Evolutionary conservation across 352 stramenopile genomes (phyloP).

Genomic region (Pythium plurisporium): DNA sequence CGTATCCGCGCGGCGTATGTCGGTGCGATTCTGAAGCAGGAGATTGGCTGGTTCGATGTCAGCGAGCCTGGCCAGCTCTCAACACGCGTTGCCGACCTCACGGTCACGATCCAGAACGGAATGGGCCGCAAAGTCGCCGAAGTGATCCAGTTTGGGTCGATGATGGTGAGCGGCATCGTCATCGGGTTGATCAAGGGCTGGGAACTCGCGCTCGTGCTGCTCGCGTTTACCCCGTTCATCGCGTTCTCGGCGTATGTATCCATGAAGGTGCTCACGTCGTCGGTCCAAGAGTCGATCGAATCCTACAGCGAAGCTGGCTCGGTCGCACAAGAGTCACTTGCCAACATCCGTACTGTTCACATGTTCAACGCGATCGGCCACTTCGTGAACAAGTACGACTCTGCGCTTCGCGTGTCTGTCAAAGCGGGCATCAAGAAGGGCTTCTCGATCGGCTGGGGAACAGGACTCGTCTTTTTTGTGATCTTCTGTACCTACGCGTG

Average conservation of each 20-base stretch:
- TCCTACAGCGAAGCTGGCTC: slow-evolving; percentile 63
- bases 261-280: slow-evolving; percentile 44
- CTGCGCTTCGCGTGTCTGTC: slow-evolving; percentile 22
- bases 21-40: slow-evolving; percentile 28
- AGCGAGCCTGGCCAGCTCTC: slow-evolving; percentile 39
- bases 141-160: slow-evolving; percentile 27
- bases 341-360: slow-evolving; percentile 50
- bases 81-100: slow-evolving; percentile 44
- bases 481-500: slow-evolving; percentile 41
- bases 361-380: slow-evolving; percentile 33
- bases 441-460: slow-evolving; percentile 26
- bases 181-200: slow-evolving; percentile 42
- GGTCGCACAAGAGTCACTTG: slow-evolving; percentile 65
- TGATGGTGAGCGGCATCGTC: slow-evolving; percentile 29
- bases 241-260: slow-evolving; percentile 25
- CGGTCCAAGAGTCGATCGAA: slow-evolving; percentile 47
- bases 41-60: slow-evolving; percentile 49
- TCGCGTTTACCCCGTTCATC: slow-evolving; percentile 35
- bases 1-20: slow-evolving; percentile 32
- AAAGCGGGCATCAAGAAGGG: slow-evolving; percentile 30
- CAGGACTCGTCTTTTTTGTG: slow-evolving; percentile 35
- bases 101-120: slow-evolving; percentile 49
- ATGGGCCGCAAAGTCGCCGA: slow-evolving; percentile 44
- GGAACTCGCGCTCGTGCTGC: slow-evolving; percentile 40
- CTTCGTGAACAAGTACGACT: slow-evolving; percentile 34